A percentile compares a stretch with the other conserved stretches of the same genome.
These are phyloP conservation scores for Knoxia roxburghii DNA, from an alignment of 257 asterid species.

Conservation along the genomic window DNA sequence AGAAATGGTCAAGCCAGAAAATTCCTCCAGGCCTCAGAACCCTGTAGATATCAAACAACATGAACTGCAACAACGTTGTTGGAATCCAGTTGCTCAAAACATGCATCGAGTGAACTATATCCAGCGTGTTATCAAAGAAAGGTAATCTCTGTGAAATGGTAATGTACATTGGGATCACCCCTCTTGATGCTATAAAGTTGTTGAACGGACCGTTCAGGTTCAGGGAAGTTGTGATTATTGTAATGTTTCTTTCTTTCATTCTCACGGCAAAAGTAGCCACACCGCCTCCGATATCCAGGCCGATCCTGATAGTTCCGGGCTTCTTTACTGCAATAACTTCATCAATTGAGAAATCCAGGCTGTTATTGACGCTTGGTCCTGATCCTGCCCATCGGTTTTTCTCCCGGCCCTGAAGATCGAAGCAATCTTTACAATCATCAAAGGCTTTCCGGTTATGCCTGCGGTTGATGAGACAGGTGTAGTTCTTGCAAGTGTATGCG, in stretches of 20 bases:
- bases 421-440: constrained; percentile 69
- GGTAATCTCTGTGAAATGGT: constrained; percentile 75
- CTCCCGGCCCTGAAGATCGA: constrained; percentile 55
- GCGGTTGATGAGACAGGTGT: constrained; percentile 42
- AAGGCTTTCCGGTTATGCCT: constrained; percentile 35
- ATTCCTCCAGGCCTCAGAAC: constrained; percentile 69
- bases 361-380: constrained; percentile 1
- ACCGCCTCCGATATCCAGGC: constrained; percentile 80
- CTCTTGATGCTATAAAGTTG: constrained; percentile 59
- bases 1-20: constrained; percentile 71
- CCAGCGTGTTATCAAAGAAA: constrained; percentile 64
- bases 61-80: constrained; percentile 43
- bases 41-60: constrained; percentile 59
- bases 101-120: constrained; percentile 63
- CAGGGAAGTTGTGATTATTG: constrained; percentile 58
- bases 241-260: constrained; percentile 55
- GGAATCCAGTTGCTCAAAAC: constrained; percentile 78
- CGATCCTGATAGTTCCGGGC: constrained; percentile 53
- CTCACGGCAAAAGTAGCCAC: constrained; percentile 70
- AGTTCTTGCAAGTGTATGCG: constrained; percentile 53
- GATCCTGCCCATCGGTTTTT: constrained; percentile 36
- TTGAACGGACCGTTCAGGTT: constrained; percentile 67
- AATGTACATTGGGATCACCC: constrained; percentile 57
- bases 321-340: constrained; percentile 42
- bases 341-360: constrained; percentile 57